Base-by-base conservation (phyloP, 768 basidiomycete species). In the Chlorophyllum brunneum region DNA sequence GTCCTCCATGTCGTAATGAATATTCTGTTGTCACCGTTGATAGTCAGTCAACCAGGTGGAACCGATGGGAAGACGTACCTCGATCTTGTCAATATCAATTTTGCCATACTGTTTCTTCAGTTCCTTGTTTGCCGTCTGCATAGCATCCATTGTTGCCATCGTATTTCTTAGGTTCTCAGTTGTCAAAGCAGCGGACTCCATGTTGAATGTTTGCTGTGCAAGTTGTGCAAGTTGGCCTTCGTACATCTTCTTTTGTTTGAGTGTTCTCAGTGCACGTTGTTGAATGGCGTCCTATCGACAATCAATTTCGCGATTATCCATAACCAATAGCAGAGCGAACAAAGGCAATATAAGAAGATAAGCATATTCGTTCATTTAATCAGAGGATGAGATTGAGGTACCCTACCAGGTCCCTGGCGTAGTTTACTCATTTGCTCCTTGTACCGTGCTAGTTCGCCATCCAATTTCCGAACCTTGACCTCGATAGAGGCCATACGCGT, bases 141-240 rank as follows among this genome's bases (percentile, higher is more conserved):
- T 98, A 4, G 94, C 97, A 58, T 97, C 92, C 24, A 98, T 83
- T 0, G 97, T 98, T 10, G 92, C 95, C 95, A 99, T 98, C 61
- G 97, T 98, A 66, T 98, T 98, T 58, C 92, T 84, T 61, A 98
- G 69, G 68, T 98, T 98, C 72, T 98, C 97, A n/a, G 95, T 98
- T 7, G 92, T 86, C 62, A 98, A 83, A 11, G 89, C 82, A 10
- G 95, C 88, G 49, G 90, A 93, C 72, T 99, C 95, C 90, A 98
- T 98, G 70, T 99, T 98, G 75, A 92, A 98, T 20, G 91, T 86
- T 67, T 98, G 97, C 65, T 98, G 97, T 24, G 88, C 76, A 13
- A 99, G 78, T 67, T 97, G 93, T 7, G 83, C 78, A 33, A 98
- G 79, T 67, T 99, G 97, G 11, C 76, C 78, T 66, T 99, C 97